Conservation (phyloP, 768 basidiomycete genomes). For the Hygrophoropsis aurantiaca region DNA sequence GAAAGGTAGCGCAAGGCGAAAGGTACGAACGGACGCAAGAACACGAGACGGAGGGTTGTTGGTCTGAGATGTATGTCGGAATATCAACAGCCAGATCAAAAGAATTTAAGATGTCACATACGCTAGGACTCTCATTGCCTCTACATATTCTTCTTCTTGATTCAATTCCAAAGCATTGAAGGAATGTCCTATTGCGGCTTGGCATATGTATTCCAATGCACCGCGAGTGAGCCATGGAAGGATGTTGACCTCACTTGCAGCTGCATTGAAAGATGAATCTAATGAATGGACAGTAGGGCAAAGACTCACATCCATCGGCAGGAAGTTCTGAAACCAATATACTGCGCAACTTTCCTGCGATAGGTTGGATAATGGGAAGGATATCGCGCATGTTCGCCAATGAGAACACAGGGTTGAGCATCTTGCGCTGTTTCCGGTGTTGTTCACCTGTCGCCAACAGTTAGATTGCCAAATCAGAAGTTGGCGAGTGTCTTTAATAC, state of each 20-base stretch:
- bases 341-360: slow-evolving; percentile 26
- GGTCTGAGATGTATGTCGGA: slow-evolving; percentile 16
- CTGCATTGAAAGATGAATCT: slow-evolving; percentile 7
- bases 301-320: slow-evolving; percentile 19
- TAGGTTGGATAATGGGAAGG: slow-evolving; percentile 31
- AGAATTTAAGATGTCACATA: slow-evolving; percentile 12
- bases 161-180: slow-evolving; percentile 27
- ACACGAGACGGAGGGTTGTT: slow-evolving; percentile 19
- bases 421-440: slow-evolving; percentile 30
- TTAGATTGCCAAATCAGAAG: slow-evolving; percentile 11
- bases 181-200: slow-evolving; percentile 32
- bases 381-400: slow-evolving; percentile 28
- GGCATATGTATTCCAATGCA: slow-evolving; percentile 37
- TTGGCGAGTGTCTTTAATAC: slow-evolving; percentile 12
- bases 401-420: slow-evolving; percentile 34
- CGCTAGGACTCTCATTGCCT: slow-evolving; percentile 30
- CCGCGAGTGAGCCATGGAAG: slow-evolving; percentile 32
- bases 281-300: background rate
- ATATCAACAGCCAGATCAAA: no score
- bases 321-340: slow-evolving; percentile 20
- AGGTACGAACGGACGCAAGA: slow-evolving; percentile 32
- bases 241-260: slow-evolving; percentile 30
- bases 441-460: slow-evolving; percentile 20
- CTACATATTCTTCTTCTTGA: slow-evolving; percentile 25
- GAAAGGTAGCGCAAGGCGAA: slow-evolving; percentile 28